Conservation (phyloP, 2,329 filamentous ascomycete species). For the Exophiala spinifera region DNA sequence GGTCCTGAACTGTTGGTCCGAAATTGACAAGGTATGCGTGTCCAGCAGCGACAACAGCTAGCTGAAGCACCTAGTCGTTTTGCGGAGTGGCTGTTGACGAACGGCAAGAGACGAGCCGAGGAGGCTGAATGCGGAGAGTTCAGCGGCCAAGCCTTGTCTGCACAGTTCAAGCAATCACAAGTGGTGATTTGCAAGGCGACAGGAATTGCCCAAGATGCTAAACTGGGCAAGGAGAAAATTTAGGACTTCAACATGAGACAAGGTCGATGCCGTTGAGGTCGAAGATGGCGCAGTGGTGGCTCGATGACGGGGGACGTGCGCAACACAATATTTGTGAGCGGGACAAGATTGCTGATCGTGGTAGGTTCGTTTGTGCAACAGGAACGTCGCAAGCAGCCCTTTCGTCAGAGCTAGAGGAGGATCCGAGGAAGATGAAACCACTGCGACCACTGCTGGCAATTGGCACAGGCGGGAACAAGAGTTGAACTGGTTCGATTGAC, state of each 20-base stretch:
- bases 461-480: not conserved
- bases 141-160: not conserved
- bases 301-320: constrained; percentile 15
- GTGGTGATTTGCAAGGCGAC: constrained; percentile 1
- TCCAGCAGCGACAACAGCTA: not conserved
- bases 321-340: constrained; percentile 17
- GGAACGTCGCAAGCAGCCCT: constrained; percentile 16
- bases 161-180: constrained; percentile 7
- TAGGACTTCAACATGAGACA: constrained; percentile 19
- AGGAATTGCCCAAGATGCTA: constrained; percentile 2
- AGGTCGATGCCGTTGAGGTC: constrained; percentile 15
- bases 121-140: not conserved
- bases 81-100: not conserved
- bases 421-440: constrained; percentile 5
- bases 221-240: constrained; percentile 2
- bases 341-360: constrained; percentile 26
- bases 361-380: constrained; percentile 22
- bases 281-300: constrained; percentile 10
- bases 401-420: constrained; percentile 10
- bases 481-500: too few relatives aligned
- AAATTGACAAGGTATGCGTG: constrained; percentile 1
- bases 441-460: not conserved
- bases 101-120: constrained; percentile 11
- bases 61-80: not conserved
- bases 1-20: not conserved